Conservation (phyloP, 306 rosid genomes). For the Corylus heterophylla region DNA sequence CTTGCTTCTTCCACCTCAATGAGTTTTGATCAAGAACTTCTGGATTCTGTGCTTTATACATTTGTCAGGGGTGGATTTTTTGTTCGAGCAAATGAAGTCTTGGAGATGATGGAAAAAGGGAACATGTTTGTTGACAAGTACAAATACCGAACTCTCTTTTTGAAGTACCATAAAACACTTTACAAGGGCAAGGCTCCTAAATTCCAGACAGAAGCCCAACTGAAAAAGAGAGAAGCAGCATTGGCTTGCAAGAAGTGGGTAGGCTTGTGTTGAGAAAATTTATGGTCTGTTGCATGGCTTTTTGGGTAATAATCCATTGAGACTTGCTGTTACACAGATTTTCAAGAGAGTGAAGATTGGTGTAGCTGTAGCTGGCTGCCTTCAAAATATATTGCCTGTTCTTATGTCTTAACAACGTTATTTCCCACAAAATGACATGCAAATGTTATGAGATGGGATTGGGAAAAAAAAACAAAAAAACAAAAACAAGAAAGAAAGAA, state of each 20-base stretch:
- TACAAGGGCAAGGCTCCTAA: constrained; percentile 86
- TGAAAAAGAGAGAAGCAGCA: constrained; percentile 72
- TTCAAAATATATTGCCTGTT: neutral
- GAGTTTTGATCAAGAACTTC: constrained; percentile 92
- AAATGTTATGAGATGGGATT: neutral
- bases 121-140: constrained; percentile 81
- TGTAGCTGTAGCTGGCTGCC: neutral
- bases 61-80: constrained; percentile 89
- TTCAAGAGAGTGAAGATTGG: neutral
- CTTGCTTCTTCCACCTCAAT: constrained; percentile 65
- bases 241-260: constrained; percentile 79
- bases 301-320: neutral
- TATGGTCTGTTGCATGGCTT: neutral
- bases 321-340: neutral
- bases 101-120: constrained; percentile 75
- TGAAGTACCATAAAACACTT: constrained; percentile 86
- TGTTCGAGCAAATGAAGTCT: constrained; percentile 79
- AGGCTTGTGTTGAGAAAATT: constrained; percentile 55
- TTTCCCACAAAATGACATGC: neutral
- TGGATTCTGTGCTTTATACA: constrained; percentile 83
- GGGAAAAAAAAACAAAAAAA: neutral
- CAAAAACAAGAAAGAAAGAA: neutral
- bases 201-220: constrained; percentile 73
- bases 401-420: neutral
- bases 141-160: constrained; percentile 75